Conservation (phyloP, 495 filamentous ascomycete genomes). For the Thermothielavioides terrestris region DNA sequence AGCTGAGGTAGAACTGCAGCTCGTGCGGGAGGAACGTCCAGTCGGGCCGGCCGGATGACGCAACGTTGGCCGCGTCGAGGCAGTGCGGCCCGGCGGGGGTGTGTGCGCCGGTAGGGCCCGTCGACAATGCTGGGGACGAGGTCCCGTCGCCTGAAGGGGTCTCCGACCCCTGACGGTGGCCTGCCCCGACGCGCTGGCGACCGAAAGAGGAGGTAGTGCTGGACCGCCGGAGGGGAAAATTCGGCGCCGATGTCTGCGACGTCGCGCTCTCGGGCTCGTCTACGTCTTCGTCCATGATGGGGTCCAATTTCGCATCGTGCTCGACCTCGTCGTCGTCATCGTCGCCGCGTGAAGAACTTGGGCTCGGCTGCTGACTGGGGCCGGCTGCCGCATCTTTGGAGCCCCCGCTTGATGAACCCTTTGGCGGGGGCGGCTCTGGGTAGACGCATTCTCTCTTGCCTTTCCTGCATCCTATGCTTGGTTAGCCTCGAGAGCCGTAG, state of each 20-base stretch:
- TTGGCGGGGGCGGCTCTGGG: constrained; percentile 54
- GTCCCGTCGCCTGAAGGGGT: constrained; percentile 43
- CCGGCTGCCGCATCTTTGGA: constrained; percentile 40
- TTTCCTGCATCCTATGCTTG: constrained; percentile 63
- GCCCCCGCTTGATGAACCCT: constrained; percentile 36
- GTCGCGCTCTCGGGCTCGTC: constrained; percentile 34
- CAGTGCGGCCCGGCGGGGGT: constrained; percentile 22
- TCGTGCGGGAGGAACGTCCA: constrained; percentile 54
- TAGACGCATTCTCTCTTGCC: constrained; percentile 78
- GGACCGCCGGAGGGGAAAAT: constrained; percentile 32
- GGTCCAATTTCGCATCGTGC: constrained; percentile 43
- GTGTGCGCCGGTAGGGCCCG: constrained; percentile 26
- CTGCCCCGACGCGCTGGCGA: constrained; percentile 20
- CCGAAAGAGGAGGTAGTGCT: constrained; percentile 37
- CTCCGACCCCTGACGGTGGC: constrained; percentile 38
- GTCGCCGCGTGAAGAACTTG: constrained; percentile 44
- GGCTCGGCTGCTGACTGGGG: constrained; percentile 44
- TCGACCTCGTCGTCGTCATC: constrained; percentile 49
- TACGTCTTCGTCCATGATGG: constrained; percentile 62
- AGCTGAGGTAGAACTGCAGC: constrained; percentile 69
- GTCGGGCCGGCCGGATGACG: constrained; percentile 22
- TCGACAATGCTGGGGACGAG: constrained; percentile 41
- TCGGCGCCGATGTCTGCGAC: constrained; percentile 27
- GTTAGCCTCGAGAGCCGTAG: constrained; percentile 17
- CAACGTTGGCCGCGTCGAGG: constrained; percentile 19